A percentile compares a stretch with the other conserved stretches of the same genome.
Evolutionary conservation across 2,329 filamentous ascomycete genomes (phyloP).

Genomic region (Xylariaceae sp.): DNA sequence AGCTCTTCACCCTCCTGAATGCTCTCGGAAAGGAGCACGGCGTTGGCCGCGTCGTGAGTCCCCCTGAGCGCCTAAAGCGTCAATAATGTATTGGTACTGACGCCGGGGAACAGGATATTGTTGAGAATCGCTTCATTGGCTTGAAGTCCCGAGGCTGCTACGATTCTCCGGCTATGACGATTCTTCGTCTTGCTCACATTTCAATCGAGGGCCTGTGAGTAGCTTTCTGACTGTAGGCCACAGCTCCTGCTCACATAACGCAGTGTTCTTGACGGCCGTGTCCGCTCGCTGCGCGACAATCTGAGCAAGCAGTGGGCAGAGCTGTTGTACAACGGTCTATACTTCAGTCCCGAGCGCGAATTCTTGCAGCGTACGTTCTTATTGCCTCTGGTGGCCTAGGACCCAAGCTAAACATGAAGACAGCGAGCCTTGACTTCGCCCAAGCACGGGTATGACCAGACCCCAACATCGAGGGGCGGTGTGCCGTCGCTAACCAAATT

Average conservation of each 20-base stretch:
- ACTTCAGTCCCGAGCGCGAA: slow-evolving; percentile 50
- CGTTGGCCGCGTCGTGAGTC: slow-evolving; percentile 57
- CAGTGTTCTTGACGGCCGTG: slow-evolving; percentile 19
- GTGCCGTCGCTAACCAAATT: slow-evolving; percentile 52
- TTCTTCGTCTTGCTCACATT: slow-evolving; percentile 29
- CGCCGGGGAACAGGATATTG: too few species aligned
- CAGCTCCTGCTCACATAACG: slow-evolving; percentile 39
- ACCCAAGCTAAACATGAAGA: background rate
- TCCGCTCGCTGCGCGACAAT: background rate
- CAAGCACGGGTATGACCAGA: too few species aligned
- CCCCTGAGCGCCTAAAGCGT: background rate
- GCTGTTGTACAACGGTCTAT: slow-evolving; percentile 30
- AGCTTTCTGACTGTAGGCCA: slow-evolving; percentile 49
- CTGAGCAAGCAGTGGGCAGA: slow-evolving; percentile 1
- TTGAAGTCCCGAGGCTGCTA: slow-evolving; percentile 78
- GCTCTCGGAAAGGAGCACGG: slow-evolving; percentile 59
- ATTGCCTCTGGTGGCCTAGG: background rate
- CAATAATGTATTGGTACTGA: slow-evolving; percentile 32
- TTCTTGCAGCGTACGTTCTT: slow-evolving; percentile 2
- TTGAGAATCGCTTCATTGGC: slow-evolving; percentile 59
- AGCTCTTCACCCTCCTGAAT: slow-evolving; percentile 67
- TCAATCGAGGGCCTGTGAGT: slow-evolving; percentile 51
- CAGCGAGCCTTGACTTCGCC: too few species aligned
- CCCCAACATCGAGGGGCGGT: too few species aligned
- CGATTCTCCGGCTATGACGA: slow-evolving; percentile 51